Evolutionary conservation across 2,329 filamentous ascomycete species (phyloP), one percentile per base, ranked within the genome.

Genomic region (Venturia aucupariae): DNA sequence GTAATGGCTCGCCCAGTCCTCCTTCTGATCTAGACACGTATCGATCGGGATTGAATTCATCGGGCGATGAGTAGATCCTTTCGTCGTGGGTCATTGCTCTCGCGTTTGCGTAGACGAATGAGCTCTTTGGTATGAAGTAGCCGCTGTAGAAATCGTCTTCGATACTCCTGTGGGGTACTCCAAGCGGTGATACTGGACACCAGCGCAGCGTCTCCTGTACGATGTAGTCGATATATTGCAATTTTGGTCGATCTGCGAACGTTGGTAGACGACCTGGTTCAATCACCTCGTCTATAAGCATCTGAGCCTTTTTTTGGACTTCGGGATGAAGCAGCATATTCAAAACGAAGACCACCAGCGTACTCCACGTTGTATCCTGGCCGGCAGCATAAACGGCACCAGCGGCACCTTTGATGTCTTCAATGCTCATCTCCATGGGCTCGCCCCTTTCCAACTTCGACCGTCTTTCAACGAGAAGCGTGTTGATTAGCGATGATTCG

Each of bases 321-420:
- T 70, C 68, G 4, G 79, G 79, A 39, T 79, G 80, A n/a, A 82
- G 73, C 19, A 75, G 77, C 70, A 84, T 84, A 0, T 81, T 82
- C 0, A 85, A 74, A 24, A 82, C 74, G 68, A 84, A 84, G 46
- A 77, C 72, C 6, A 78, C 69, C 48, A 78, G 66, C 0, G 76
- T 77, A 57, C 74, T 73, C 76, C 74, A 78, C 3, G 78, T 81
- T 38, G 78, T 79, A 67, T 81, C 76, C 46, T 75, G 74, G 13
- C 80, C 80, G 17, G 80, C 80, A 44, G 78, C 77, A 68, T 76
- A 81, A 13, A 82, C 75, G 10, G 79, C 77, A 1, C 76, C 80
- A 0, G 79, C 76, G 4, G 80, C 80, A 15, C 80, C 80, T 68
- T 81, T 80, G 68, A 82, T 78, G 61, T 81, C 79, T 11, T 75